Percentiles rank a stretch among this genome's conserved stretches.
Evolutionary conservation across 2,329 filamentous ascomycete genomes (phyloP).

Genomic region (Neocucurbitaria cava): DNA sequence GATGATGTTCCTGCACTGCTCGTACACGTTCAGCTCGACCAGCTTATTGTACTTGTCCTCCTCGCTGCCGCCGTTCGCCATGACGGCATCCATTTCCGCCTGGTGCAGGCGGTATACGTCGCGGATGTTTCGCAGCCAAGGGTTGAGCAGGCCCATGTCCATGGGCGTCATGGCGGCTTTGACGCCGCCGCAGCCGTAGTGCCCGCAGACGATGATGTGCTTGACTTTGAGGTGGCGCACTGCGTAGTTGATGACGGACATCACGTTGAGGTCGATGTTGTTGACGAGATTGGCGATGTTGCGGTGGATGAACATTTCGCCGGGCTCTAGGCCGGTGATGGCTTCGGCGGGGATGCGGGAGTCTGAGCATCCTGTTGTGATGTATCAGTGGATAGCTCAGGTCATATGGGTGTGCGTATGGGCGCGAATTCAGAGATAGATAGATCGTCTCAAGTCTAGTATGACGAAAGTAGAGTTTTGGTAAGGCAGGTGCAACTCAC

Average conservation of each 20-base stretch:
- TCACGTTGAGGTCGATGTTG: conserved; percentile 51
- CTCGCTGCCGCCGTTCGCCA: conserved; percentile 20
- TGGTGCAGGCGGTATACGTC: conserved; percentile 77
- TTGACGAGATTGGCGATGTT: conserved; percentile 48
- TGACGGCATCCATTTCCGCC: conserved; percentile 65
- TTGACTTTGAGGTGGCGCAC: conserved; percentile 61
- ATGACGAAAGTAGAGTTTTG: background rate
- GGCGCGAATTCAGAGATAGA: background rate
- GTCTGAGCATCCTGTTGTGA: conserved; percentile 46
- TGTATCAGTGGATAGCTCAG: conserved; percentile 4
- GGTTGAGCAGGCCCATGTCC: conserved; percentile 74
- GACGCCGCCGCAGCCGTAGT: conserved; percentile 73
- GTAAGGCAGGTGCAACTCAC: conserved; percentile 26
- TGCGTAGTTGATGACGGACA: conserved; percentile 51
- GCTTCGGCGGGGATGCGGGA: conserved; percentile 51
- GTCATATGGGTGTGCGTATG: background rate
- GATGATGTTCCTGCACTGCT: conserved; percentile 49
- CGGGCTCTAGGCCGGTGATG: conserved; percentile 48
- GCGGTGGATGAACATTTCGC: conserved; percentile 46
- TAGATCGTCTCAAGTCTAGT: background rate
- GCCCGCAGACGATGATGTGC: conserved; percentile 74
- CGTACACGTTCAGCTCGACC: conserved; percentile 48
- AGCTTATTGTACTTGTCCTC: conserved; percentile 43
- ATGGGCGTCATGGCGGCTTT: conserved; percentile 68
- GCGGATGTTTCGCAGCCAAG: conserved; percentile 76